A percentile compares a stretch with the other conserved stretches of the same genome.
phyloP scores from a whole-genome alignment of 805 yeast species.

The Ogataea zsoltii region DNA sequence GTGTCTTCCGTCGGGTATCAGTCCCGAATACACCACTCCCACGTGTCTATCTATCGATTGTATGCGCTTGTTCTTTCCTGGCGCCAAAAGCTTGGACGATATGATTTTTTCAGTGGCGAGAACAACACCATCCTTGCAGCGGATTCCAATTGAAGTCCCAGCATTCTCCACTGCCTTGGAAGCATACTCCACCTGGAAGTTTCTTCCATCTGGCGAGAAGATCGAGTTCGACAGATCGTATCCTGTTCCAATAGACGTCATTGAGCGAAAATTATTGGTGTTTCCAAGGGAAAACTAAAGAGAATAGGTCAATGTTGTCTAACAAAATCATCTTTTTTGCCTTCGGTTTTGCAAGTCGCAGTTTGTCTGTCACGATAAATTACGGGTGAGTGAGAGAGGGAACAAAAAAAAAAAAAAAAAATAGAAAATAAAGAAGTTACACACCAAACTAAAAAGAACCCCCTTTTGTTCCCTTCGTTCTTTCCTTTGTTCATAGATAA shows the following conservation, averaged over 20 bases:
- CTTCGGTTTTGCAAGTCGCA: constrained; percentile 1
- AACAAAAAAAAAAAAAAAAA: background rate
- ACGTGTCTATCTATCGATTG: constrained; percentile 92
- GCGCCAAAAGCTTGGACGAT: constrained; percentile 82
- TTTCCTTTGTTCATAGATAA: no score
- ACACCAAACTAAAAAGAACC: no score
- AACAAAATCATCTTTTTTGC: constrained; percentile 4
- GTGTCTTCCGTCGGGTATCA: constrained; percentile 95
- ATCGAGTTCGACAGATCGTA: constrained; percentile 97
- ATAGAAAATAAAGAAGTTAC: background rate
- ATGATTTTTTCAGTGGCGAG: constrained; percentile 95
- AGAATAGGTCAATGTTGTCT: background rate
- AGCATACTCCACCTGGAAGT: constrained; percentile 98
- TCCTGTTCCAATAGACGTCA: constrained; percentile 96
- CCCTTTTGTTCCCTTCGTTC: no score
- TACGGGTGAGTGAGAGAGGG: no score
- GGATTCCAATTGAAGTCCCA: constrained; percentile 91
- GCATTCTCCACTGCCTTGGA: constrained; percentile 97
- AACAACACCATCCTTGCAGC: constrained; percentile 91
- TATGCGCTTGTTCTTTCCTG: constrained; percentile 84
- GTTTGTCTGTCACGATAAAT: background rate
- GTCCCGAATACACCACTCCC: constrained; percentile 94
- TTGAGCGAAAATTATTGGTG: background rate
- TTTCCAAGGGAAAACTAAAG: background rate
- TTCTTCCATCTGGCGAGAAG: constrained; percentile 90